Conservation (phyloP, 2,329 filamentous ascomycete species). For the Penicillium sp. region DNA sequence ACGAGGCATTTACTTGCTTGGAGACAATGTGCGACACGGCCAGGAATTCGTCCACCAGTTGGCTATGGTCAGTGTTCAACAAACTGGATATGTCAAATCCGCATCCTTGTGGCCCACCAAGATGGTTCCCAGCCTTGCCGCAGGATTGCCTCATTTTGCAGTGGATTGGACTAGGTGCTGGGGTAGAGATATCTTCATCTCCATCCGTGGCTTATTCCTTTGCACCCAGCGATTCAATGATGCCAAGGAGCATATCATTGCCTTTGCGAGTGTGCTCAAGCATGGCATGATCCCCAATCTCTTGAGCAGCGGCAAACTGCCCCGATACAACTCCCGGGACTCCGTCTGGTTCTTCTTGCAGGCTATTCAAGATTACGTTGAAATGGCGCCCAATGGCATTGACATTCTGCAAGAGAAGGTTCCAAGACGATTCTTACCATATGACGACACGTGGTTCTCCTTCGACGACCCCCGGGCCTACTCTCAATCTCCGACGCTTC, state of each 20-base stretch:
- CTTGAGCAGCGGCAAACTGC: conserved; percentile 75
- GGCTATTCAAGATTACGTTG: conserved; percentile 87
- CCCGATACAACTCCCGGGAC: conserved; percentile 92
- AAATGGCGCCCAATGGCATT: conserved; percentile 72
- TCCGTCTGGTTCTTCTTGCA: conserved; percentile 98
- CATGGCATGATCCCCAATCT: conserved; percentile 98
- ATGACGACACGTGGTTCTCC: conserved; percentile 92
- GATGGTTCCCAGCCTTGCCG: conserved; percentile 79
- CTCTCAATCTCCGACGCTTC: conserved; percentile 74
- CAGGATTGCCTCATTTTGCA: conserved; percentile 89
- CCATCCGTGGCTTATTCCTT: conserved; percentile 83
- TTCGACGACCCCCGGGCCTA: conserved; percentile 79
- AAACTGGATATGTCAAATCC: conserved; percentile 83
- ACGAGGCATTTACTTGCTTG: conserved; percentile 73
- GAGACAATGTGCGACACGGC: conserved; percentile 68
- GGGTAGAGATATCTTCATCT: conserved; percentile 97
- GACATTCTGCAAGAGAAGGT: conserved; percentile 72
- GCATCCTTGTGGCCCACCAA: conserved; percentile 86
- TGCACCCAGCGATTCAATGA: conserved; percentile 84
- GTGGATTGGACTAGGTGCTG: conserved; percentile 94
- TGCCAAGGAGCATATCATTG: conserved; percentile 88
- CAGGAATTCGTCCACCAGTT: conserved; percentile 87
- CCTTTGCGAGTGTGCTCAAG: conserved; percentile 93
- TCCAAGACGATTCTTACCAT: conserved; percentile 82
- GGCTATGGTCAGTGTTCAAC: conserved; percentile 86